Evolutionary conservation across 257 asterid species (phyloP).

Genomic region (Fraxinus quadrangulata): DNA sequence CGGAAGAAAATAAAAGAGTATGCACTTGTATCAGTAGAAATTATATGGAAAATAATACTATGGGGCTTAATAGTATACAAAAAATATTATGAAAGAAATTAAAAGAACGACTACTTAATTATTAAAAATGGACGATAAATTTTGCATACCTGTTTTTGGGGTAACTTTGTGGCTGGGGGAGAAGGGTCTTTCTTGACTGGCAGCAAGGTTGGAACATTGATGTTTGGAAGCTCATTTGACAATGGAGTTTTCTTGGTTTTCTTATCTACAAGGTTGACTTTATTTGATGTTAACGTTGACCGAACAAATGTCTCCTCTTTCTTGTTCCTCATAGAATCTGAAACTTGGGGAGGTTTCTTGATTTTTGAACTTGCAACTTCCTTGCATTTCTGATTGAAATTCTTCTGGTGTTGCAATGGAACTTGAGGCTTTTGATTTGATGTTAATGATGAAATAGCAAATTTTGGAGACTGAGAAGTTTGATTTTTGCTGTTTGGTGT

Average conservation of each 20-base stretch:
- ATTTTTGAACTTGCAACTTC: slow-evolving; percentile 22
- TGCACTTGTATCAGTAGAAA: background rate
- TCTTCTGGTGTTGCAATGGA: slow-evolving; percentile 15
- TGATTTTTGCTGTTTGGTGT: slow-evolving; percentile 38
- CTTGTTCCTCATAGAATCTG: slow-evolving; percentile 45
- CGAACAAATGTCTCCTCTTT: slow-evolving; percentile 58
- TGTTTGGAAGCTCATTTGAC: slow-evolving; percentile 48
- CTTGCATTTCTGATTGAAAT: slow-evolving; percentile 19
- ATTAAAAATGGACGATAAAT: background rate
- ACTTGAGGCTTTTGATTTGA: slow-evolving; percentile 14
- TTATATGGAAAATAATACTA: background rate
- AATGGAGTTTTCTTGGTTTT: slow-evolving; percentile 54
- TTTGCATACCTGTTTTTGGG: slow-evolving; percentile 62
- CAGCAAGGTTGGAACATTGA: slow-evolving; percentile 53
- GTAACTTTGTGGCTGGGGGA: slow-evolving; percentile 53
- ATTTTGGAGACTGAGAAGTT: slow-evolving; percentile 24
- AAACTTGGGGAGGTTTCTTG: slow-evolving; percentile 32
- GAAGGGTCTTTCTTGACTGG: slow-evolving; percentile 68
- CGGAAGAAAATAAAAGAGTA: too few relatives aligned
- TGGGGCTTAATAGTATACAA: background rate
- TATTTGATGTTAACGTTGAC: slow-evolving; percentile 34
- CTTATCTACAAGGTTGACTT: slow-evolving; percentile 36
- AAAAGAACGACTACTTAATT: too few relatives aligned
- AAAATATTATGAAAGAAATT: slow-evolving; percentile 1
- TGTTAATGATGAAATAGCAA: too few relatives aligned